Conservation (phyloP, 805 yeast genomes). For the Suhomyces tanzawaensis region DNA sequence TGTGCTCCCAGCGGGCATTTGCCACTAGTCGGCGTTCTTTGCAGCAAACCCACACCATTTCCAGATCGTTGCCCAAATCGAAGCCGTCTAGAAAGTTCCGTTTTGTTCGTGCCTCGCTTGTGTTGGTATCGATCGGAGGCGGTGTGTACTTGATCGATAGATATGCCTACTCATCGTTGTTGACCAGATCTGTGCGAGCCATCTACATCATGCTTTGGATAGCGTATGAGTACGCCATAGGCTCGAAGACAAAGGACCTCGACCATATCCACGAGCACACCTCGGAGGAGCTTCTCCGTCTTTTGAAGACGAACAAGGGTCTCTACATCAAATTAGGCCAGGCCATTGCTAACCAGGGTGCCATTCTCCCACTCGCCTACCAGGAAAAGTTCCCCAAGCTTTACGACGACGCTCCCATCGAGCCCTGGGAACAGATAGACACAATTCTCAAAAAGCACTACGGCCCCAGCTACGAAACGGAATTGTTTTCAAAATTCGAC, state of each 20-base stretch:
- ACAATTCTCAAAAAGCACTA: conserved; percentile 35
- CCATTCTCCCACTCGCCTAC: conserved; percentile 62
- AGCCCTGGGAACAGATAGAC: conserved; percentile 49
- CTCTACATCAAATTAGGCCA: conserved; percentile 77
- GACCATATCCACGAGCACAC: conserved; percentile 57
- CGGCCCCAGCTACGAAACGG: conserved; percentile 41
- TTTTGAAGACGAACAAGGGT: conserved; percentile 36
- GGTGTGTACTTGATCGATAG: conserved; percentile 34
- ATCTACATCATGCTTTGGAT: conserved; percentile 46
- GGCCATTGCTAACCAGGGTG: conserved; percentile 73
- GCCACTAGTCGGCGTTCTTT: no score
- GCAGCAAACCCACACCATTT: no score
- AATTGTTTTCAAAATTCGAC: conserved; percentile 45
- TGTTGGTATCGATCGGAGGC: conserved; percentile 5
- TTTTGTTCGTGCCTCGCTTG: neutral
- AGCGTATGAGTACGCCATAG: conserved; percentile 57
- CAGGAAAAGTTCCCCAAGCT: conserved; percentile 55
- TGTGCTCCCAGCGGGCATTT: no score
- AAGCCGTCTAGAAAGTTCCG: no score
- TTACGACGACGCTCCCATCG: conserved; percentile 69
- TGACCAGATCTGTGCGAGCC: conserved; percentile 52
- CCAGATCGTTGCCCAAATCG: no score
- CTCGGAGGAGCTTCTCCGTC: conserved; percentile 38
- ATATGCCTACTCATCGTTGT: conserved; percentile 45
- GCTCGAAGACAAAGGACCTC: conserved; percentile 37